These are phyloP conservation scores for Fusarium pseudograminearum DNA, from an alignment of 2,329 filamentous ascomycete genomes.

Conservation along the genomic window DNA sequence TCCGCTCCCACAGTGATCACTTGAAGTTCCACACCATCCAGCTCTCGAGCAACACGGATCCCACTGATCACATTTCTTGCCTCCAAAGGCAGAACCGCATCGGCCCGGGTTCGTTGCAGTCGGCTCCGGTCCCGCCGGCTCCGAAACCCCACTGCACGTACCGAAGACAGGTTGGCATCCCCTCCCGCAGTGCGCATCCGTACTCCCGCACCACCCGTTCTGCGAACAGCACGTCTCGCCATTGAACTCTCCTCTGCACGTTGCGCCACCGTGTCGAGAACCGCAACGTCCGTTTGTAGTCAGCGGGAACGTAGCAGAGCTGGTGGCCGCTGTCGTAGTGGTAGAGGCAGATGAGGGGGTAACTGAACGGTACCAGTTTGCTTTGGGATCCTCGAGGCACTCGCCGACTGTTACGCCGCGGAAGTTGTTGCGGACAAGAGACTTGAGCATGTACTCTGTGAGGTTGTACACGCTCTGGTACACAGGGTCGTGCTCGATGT, in stretches of 20 bases:
- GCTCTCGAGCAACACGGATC: conserved; percentile 48
- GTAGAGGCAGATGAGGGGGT: background rate
- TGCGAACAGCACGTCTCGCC: conserved; percentile 43
- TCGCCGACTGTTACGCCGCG: conserved; percentile 62
- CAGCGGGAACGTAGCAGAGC: conserved; percentile 34
- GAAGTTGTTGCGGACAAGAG: conserved; percentile 57
- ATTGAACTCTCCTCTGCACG: conserved; percentile 34
- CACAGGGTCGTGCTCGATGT: conserved; percentile 66
- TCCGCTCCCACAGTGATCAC: conserved; percentile 55
- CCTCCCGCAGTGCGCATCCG: conserved; percentile 54
- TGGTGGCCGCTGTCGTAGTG: conserved; percentile 6
- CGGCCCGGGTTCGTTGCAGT: conserved; percentile 41
- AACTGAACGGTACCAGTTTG: conserved; percentile 64
- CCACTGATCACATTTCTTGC: conserved; percentile 45
- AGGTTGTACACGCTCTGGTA: conserved; percentile 60
- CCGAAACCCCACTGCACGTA: conserved; percentile 37
- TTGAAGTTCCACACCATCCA: conserved; percentile 55
- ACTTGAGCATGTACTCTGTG: conserved; percentile 57
- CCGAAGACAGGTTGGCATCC: conserved; percentile 56
- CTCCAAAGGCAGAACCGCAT: conserved; percentile 45
- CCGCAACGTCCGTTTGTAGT: conserved; percentile 45
- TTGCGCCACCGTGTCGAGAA: conserved; percentile 35
- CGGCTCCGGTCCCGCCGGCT: conserved; percentile 29
- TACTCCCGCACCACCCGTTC: conserved; percentile 54
- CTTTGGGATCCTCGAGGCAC: conserved; percentile 64